These are phyloP conservation scores for Eutypella sp. DNA, from an alignment of 2,329 filamentous ascomycete genomes.

Conservation along the genomic window DNA sequence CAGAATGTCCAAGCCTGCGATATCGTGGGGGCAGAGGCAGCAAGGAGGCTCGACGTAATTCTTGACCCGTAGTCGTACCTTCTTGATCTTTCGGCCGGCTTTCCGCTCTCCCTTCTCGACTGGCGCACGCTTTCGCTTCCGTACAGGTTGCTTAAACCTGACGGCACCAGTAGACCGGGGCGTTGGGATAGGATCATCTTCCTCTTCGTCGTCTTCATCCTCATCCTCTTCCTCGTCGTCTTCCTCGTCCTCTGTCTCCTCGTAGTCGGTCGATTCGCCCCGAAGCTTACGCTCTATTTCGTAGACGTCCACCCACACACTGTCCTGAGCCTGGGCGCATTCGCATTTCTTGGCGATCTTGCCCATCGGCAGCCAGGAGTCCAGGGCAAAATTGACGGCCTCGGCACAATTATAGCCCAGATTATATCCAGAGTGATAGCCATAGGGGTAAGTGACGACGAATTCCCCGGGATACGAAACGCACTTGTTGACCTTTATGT, in stretches of 20 bases:
- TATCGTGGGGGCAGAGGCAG: slow-evolving; percentile 86
- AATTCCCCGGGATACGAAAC: slow-evolving; percentile 97
- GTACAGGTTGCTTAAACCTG: slow-evolving; percentile 53
- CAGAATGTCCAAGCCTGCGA: slow-evolving; percentile 75
- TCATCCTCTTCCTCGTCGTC: slow-evolving; percentile 63
- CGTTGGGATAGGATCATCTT: slow-evolving; percentile 70
- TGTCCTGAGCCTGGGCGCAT: slow-evolving; percentile 91
- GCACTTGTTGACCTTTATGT: slow-evolving; percentile 92
- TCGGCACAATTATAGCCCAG: slow-evolving; percentile 98
- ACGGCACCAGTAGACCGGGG: slow-evolving; percentile 70
- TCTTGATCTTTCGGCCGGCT: slow-evolving; percentile 65
- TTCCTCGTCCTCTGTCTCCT: slow-evolving; percentile 69
- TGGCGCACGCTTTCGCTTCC: slow-evolving; percentile 63
- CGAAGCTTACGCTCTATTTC: slow-evolving; percentile 93
- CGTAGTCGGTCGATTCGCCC: slow-evolving; percentile 81
- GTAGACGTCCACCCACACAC: slow-evolving; percentile 95
- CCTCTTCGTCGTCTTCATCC: slow-evolving; percentile 52
- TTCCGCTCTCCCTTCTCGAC: slow-evolving; percentile 45
- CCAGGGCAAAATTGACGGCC: slow-evolving; percentile 95
- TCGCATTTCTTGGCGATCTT: slow-evolving; percentile 96
- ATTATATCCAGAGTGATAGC: slow-evolving; percentile 97
- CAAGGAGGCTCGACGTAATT: slow-evolving; percentile 72
- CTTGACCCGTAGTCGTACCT: slow-evolving; percentile 70
- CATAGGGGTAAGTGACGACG: slow-evolving; percentile 96
- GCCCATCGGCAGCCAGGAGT: slow-evolving; percentile 91